Percentiles rank a stretch among this genome's conserved stretches.
These are phyloP conservation scores for Aspergillus tubingensis DNA, from an alignment of 2,329 filamentous ascomycete genomes.

Conservation along the genomic window DNA sequence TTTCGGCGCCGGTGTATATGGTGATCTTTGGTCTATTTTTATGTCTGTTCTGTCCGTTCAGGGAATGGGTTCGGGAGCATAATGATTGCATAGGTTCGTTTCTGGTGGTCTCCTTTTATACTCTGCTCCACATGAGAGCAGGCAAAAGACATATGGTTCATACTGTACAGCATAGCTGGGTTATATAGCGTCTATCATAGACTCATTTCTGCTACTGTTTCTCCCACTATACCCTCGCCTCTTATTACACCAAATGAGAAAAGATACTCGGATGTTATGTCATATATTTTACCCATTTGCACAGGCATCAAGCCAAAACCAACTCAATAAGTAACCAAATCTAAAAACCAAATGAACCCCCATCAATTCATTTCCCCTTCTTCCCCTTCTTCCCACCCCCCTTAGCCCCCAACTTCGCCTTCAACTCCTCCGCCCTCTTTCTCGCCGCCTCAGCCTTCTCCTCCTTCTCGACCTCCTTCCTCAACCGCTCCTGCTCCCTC, in stretches of 20 bases:
- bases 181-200: neutral
- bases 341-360: neutral
- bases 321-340: neutral
- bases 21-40: conserved; percentile 10
- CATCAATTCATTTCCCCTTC: conserved; percentile 22
- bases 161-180: neutral
- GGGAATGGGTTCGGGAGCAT: neutral
- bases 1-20: conserved; percentile 31
- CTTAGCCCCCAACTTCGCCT: conserved; percentile 44
- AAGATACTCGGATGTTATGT: no score
- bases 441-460: conserved; percentile 46
- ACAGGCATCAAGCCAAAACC: neutral
- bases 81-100: conserved; percentile 1
- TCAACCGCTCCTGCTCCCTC: conserved; percentile 77
- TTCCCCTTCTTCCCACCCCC: conserved; percentile 36
- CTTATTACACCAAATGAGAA: no score
- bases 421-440: conserved; percentile 40
- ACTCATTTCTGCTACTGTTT: neutral
- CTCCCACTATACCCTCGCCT: no score
- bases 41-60: neutral
- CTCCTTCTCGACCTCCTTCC: conserved; percentile 75
- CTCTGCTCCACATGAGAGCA: neutral
- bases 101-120: neutral
- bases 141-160: neutral
- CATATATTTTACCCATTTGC: no score